Base-by-base conservation (phyloP, 192 early-diverging fungal genomes). In the Entomortierella beljakovae region DNA sequence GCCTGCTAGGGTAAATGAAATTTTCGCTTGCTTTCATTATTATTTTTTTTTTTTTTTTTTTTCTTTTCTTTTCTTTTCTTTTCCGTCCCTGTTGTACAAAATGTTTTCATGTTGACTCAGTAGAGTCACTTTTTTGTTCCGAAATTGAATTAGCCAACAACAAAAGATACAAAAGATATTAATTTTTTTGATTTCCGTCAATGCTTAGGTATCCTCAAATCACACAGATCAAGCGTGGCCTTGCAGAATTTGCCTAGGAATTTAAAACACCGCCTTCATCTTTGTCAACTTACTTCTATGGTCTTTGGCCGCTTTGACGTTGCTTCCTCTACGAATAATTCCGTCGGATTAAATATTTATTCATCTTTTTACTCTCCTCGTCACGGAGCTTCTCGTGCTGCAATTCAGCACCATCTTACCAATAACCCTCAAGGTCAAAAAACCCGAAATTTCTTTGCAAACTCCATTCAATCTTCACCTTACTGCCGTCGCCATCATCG, bases 271-370 rank as follows among this genome's bases (percentile, higher is more conserved):
- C 82, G 86, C 1, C 68, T 87, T 15, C 79, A 85, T 56, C 81
- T 87, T 46, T 85, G 86, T 59, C 86, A 87, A 54, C 42, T 85
- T 22, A 87, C 86, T 15, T 85, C 85, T 25, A 70, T 87, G 57
- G 72, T 87, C 15, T 87, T 87, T 83, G 86, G 86, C n/a, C 82
- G 86, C n/a, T 84, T 88, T 58, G 86, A 88, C 60, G 77, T 81
- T 4, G 68, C 77, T 20, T 70, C 71, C 23, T 70, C 71, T 15
- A 81, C 60, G 43, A 74, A 72, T 56, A 74, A 57, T 55, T 23
- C 79, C n/a, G 59, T 55, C 15, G 64, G 79, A 3, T 64, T 71
- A 31, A 72, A 68, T 35, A 62, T 68, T 28, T 81, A 81, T 38
- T 67, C 80, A 13, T 35, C 71, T 31, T 81, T 71, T 49, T 57